phyloP scores from a whole-genome alignment of 768 basidiomycete genomes.

The Leccinum olivaceopallidum region DNA sequence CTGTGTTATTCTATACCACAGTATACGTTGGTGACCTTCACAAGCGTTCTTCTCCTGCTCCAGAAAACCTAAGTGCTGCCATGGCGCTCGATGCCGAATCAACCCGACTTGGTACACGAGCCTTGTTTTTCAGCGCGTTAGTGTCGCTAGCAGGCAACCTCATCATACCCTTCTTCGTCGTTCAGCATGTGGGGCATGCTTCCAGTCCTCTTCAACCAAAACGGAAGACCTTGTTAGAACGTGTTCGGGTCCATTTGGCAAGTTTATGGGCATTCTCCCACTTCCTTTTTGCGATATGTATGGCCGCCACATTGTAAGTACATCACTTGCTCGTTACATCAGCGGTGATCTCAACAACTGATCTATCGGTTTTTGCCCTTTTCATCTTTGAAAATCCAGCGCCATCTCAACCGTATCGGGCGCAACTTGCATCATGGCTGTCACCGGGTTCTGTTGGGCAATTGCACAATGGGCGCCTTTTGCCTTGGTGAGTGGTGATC shows the following conservation, averaged over 20 bases:
- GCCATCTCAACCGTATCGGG: slow-evolving; percentile 68
- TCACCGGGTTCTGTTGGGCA: slow-evolving; percentile 92
- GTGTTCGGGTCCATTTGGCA: slow-evolving; percentile 59
- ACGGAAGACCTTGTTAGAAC: slow-evolving; percentile 35
- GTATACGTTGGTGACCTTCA: slow-evolving; percentile 89
- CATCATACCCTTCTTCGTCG: slow-evolving; percentile 65
- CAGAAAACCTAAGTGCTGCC: slow-evolving; percentile 32
- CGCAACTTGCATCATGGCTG: slow-evolving; percentile 72
- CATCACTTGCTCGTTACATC: slow-evolving; percentile 12
- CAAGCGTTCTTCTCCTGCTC: slow-evolving; percentile 45
- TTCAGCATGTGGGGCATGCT: slow-evolving; percentile 14
- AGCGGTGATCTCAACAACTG: slow-evolving; percentile 15
- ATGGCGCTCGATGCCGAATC: slow-evolving; percentile 59
- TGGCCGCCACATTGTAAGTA: slow-evolving; percentile 83
- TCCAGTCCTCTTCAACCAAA: slow-evolving; percentile 21
- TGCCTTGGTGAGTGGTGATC: slow-evolving; percentile 60
- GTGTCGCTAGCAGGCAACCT: slow-evolving; percentile 69
- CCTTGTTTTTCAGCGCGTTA: slow-evolving; percentile 76
- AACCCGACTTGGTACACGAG: slow-evolving; percentile 81
- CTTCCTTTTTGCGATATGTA: slow-evolving; percentile 68
- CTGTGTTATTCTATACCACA: slow-evolving; percentile 84
- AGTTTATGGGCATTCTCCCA: slow-evolving; percentile 81
- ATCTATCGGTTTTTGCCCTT: slow-evolving; percentile 11
- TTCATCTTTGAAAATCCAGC: slow-evolving; percentile 39
- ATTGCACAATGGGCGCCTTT: slow-evolving; percentile 93